Conservation (phyloP, 2,329 filamentous ascomycete genomes). For the Colletotrichum lindemuthianum region DNA sequence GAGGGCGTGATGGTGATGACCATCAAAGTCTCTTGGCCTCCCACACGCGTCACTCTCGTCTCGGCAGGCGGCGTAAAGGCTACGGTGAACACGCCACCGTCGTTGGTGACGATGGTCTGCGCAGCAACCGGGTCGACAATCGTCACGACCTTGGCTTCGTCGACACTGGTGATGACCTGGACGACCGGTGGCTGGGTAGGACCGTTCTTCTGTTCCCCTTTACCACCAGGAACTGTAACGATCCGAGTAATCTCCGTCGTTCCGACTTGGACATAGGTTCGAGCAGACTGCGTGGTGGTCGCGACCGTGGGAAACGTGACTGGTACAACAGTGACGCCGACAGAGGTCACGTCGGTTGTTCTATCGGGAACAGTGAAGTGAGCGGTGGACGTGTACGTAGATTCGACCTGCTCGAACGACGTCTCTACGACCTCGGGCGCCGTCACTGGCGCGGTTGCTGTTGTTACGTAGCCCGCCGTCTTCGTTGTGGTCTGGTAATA, state of each 20-base stretch:
- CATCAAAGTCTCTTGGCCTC: constrained; percentile 26
- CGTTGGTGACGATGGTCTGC: constrained; percentile 27
- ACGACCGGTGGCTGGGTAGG: constrained; percentile 34
- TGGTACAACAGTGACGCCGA: constrained; percentile 14
- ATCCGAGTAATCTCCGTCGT: constrained; percentile 38
- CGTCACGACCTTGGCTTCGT: constrained; percentile 36
- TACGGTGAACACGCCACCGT: constrained; percentile 25
- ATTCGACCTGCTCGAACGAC: constrained; percentile 2
- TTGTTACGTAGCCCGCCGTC: background rate
- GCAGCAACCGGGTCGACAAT: constrained; percentile 27
- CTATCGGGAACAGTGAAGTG: background rate
- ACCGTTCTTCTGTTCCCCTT: background rate
- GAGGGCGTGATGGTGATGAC: constrained; percentile 32
- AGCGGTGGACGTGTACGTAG: constrained; percentile 1
- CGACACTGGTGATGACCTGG: constrained; percentile 38
- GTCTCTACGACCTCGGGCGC: background rate
- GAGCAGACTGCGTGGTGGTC: background rate
- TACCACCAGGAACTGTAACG: constrained; percentile 33
- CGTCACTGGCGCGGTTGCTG: background rate
- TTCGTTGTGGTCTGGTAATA: constrained; percentile 9
- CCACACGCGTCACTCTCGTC: constrained; percentile 14
- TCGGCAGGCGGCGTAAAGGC: constrained; percentile 17
- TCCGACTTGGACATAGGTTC: constrained; percentile 35
- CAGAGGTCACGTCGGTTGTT: constrained; percentile 18
- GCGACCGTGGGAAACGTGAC: constrained; percentile 1